Conservation (phyloP, 2,329 filamentous ascomycete genomes). For the Talaromyces amestolkiae region DNA sequence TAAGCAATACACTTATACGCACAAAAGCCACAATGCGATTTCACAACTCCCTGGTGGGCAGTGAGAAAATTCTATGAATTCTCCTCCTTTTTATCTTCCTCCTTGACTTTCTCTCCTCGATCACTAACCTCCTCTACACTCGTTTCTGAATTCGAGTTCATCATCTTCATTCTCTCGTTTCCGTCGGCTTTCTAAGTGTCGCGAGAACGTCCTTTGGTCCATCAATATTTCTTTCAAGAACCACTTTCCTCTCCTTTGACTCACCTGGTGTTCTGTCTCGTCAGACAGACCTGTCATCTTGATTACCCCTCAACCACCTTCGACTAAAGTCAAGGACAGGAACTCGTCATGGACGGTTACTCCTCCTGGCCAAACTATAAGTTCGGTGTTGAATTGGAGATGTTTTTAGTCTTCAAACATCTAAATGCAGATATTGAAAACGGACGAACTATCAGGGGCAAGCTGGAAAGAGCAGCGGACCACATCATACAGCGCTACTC, state of each 20-base stretch:
- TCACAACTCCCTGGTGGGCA: neutral
- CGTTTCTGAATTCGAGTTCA: neutral
- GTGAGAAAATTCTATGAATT: neutral
- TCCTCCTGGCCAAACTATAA: neutral
- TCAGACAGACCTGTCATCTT: neutral
- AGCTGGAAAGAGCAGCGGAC: neutral
- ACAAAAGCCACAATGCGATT: neutral
- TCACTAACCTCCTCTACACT: neutral
- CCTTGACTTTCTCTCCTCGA: neutral
- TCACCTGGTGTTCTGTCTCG: neutral
- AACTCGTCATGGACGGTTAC: neutral
- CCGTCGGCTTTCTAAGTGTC: neutral
- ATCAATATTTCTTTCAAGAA: neutral
- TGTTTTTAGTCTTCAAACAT: neutral
- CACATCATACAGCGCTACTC: neutral
- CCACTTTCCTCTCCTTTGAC: neutral
- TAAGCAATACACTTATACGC: neutral
- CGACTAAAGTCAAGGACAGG: neutral
- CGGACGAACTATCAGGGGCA: too few species aligned
- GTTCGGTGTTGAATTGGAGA: conserved; percentile 2
- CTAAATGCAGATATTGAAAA: neutral
- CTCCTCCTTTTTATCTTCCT: neutral
- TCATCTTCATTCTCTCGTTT: neutral
- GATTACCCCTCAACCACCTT: neutral
- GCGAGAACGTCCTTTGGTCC: neutral